phyloP scores from a whole-genome alignment of 164 flowering plant genomes.

The Magnolia kwangsiensis region DNA sequence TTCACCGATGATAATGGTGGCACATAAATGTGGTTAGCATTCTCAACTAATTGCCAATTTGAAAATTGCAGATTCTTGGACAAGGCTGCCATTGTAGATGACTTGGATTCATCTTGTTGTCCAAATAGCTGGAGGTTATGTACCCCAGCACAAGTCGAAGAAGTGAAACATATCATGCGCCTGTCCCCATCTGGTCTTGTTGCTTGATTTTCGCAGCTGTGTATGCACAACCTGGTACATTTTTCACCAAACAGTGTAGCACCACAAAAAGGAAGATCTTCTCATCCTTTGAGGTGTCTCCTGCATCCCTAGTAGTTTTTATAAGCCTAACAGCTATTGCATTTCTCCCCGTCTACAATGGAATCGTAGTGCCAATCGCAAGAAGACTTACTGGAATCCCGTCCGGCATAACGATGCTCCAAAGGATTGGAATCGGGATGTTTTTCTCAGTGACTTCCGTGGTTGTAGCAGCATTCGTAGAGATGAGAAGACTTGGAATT shows the following conservation, averaged over 20 bases:
- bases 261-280: constrained; percentile 10
- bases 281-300: constrained; percentile 10
- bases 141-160: constrained; percentile 8
- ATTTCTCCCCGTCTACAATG: constrained; percentile 63
- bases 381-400: constrained; percentile 40
- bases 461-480: constrained; percentile 35
- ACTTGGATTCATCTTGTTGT: constrained; percentile 21
- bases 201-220: constrained; percentile 12
- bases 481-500: constrained; percentile 18
- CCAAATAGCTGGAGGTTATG: background rate
- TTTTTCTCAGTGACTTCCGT: constrained; percentile 26
- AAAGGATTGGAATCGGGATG: constrained; percentile 64
- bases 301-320: constrained; percentile 21
- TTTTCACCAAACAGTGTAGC: constrained; percentile 17
- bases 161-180: constrained; percentile 2
- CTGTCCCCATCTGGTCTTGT: constrained; percentile 7
- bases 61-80: constrained; percentile 8
- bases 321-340: constrained; percentile 48
- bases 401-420: constrained; percentile 61
- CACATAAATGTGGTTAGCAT: background rate
- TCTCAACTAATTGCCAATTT: background rate
- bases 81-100: constrained; percentile 9
- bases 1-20: background rate
- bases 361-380: constrained; percentile 38
- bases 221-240: constrained; percentile 1